phyloP scores from a whole-genome alignment of 805 yeast species.

The Myxozyma sirexii region DNA sequence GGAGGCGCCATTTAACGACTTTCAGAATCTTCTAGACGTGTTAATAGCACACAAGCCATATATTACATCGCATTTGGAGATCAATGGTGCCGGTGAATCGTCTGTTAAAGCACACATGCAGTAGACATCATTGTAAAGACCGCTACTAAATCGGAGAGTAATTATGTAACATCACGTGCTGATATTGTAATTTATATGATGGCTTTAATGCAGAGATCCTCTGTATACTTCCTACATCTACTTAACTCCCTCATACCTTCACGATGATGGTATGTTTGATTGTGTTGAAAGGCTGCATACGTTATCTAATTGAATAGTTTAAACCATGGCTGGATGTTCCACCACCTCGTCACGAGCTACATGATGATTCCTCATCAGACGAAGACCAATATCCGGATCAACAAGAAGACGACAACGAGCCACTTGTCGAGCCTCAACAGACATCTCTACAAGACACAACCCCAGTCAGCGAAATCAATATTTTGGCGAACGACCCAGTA shows the following conservation, averaged over 20 bases:
- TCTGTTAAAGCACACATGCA: too few species aligned
- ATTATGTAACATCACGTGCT: too few species aligned
- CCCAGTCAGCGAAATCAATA: neutral
- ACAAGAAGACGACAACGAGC: neutral
- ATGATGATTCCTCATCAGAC: constrained; percentile 43
- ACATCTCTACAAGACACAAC: constrained; percentile 7
- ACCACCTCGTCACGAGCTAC: constrained; percentile 49
- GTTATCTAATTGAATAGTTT: constrained; percentile 40
- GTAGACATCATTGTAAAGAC: too few species aligned
- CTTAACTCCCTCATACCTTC: too few species aligned
- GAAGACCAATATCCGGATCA: constrained; percentile 23
- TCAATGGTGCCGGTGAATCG: too few species aligned
- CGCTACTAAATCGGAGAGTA: too few species aligned
- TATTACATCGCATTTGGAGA: too few species aligned
- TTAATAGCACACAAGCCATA: too few species aligned
- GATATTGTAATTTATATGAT: neutral
- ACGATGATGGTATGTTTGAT: neutral
- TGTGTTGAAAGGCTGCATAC: neutral
- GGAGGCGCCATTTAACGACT: neutral
- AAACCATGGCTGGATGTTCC: constrained; percentile 50
- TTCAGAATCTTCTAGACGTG: too few species aligned
- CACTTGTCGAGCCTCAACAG: neutral
- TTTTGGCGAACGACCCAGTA: constrained; percentile 1
- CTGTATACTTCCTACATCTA: too few species aligned
- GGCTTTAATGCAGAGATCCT: too few species aligned